Evolutionary conservation across 2,329 filamentous ascomycete genomes (phyloP).

Genomic region (Knoxdaviesia capensis): DNA sequence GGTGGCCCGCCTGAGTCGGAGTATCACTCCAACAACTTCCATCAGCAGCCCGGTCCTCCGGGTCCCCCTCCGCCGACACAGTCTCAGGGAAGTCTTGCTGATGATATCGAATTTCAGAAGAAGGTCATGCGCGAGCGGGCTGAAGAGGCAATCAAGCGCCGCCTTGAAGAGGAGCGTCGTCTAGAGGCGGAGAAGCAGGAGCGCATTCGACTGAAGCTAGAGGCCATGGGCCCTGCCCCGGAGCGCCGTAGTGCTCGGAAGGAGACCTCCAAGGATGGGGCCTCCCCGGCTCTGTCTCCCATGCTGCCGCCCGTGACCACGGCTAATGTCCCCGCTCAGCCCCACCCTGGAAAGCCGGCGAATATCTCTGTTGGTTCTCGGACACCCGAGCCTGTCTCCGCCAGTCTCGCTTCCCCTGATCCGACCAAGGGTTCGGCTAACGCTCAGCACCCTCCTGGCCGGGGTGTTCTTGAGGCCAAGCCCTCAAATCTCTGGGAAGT

Average conservation of each 20-base stretch:
- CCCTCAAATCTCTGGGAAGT: too few relatives aligned
- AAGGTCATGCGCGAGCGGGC: slow-evolving; percentile 54
- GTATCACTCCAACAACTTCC: too few relatives aligned
- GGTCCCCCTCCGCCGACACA: too few relatives aligned
- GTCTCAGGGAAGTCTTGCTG: too few relatives aligned
- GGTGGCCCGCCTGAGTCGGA: too few relatives aligned
- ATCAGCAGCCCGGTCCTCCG: too few relatives aligned
- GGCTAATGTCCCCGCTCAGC: neutral
- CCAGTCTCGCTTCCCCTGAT: neutral
- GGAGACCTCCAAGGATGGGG: slow-evolving; percentile 23
- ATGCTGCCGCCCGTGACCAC: neutral
- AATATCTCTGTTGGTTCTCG: too few relatives aligned
- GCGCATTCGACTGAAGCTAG: slow-evolving; percentile 51
- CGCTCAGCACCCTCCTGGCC: too few relatives aligned
- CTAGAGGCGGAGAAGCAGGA: slow-evolving; percentile 54
- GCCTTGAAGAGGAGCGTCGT: slow-evolving; percentile 46
- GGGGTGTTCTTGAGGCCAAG: too few relatives aligned
- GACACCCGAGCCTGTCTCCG: too few relatives aligned
- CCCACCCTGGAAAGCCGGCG: neutral
- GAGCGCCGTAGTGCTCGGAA: slow-evolving; percentile 39
- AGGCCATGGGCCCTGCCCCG: slow-evolving; percentile 44
- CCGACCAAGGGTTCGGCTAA: neutral
- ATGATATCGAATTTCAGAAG: slow-evolving; percentile 32
- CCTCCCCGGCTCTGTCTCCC: slow-evolving; percentile 2
- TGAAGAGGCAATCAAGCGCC: slow-evolving; percentile 47